These are phyloP conservation scores for Cryptosporidium canis DNA, from an alignment of 169 alveolate genomes.

Conservation along the genomic window DNA sequence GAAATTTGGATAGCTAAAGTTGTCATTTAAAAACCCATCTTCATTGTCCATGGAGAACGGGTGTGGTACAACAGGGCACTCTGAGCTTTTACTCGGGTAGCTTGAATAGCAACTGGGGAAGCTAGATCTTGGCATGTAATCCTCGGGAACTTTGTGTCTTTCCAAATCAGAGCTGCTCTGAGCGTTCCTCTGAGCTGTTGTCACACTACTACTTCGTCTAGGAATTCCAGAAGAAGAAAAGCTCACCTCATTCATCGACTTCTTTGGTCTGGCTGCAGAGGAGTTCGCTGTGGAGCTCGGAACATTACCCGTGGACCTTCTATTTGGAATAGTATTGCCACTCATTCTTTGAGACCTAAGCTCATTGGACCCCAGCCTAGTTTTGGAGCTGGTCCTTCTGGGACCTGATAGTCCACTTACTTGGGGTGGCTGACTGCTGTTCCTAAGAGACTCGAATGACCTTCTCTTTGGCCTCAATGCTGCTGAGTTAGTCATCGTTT, in stretches of 20 bases:
- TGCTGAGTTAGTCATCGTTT: neutral
- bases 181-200: neutral
- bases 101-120: neutral
- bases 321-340: neutral
- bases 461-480: slow-evolving; percentile 21
- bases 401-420: neutral
- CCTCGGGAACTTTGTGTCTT: slow-evolving; percentile 36
- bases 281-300: neutral
- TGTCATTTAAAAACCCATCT: slow-evolving; percentile 13
- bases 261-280: neutral
- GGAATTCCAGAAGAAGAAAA: neutral
- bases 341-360: slow-evolving; percentile 1
- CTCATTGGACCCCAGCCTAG: neutral
- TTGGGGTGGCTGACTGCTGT: slow-evolving; percentile 24
- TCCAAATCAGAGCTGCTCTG: neutral
- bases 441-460: slow-evolving; percentile 9
- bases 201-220: slow-evolving; percentile 17
- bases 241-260: neutral
- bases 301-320: neutral
- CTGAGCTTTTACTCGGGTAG: neutral
- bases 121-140: slow-evolving; percentile 9
- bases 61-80: slow-evolving; percentile 45
- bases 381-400: neutral
- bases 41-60: slow-evolving; percentile 36
- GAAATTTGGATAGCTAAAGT: neutral